A percentile compares a stretch with the other conserved stretches of the same genome.
phyloP scores from a whole-genome alignment of 106 monocot genomes.

The Allium fistulosum region DNA sequence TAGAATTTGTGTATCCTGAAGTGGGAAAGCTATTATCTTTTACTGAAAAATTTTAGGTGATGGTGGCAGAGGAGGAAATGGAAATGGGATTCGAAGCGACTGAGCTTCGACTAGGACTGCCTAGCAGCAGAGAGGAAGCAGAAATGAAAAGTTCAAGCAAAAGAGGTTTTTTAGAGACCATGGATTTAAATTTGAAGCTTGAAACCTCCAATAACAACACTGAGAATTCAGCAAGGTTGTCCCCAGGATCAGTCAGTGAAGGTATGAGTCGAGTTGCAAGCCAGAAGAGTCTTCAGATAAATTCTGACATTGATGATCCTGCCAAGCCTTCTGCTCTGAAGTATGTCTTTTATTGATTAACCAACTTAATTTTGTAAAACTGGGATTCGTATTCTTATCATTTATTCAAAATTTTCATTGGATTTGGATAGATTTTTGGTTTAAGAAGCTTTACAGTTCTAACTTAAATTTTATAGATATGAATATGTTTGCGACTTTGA shows the following conservation, averaged over 20 bases:
- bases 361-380: not conserved
- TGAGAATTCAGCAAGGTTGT: constrained; percentile 6
- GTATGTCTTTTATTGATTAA: constrained; percentile 9
- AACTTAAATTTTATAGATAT: not conserved
- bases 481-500: not conserved
- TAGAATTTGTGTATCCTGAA: not conserved
- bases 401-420: not conserved
- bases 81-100: constrained; percentile 45
- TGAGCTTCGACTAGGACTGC: constrained; percentile 79
- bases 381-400: not conserved
- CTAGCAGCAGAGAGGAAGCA: constrained; percentile 13
- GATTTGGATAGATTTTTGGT: not conserved
- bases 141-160: constrained; percentile 31
- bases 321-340: constrained; percentile 59
- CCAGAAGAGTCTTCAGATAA: constrained; percentile 9
- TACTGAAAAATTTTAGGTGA: not conserved
- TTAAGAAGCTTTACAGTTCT: not conserved
- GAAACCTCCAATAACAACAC: constrained; percentile 6
- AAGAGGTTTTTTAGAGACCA: constrained; percentile 50
- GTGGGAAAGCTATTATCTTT: not conserved
- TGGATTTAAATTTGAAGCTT: constrained; percentile 58
- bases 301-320: constrained; percentile 15
- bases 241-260: constrained; percentile 6
- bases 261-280: constrained; percentile 12
- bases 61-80: not conserved